Evolutionary conservation across 176 grass and related monocot species (phyloP), one percentile per base, ranked within the genome.

Genomic region (Tuctoria greenei): DNA sequence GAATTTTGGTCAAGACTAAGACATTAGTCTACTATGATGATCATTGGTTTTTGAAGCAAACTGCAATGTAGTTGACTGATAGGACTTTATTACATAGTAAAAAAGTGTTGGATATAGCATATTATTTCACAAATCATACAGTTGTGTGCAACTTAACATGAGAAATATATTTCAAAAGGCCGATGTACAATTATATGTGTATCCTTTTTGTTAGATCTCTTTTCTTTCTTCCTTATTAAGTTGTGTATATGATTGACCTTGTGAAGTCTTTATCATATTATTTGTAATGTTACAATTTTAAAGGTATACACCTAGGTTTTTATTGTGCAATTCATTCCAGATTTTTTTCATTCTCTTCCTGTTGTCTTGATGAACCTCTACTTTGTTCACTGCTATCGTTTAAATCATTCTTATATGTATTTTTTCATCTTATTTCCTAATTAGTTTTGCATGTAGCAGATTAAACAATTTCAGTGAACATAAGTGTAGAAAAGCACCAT

Each of bases 401-500:
- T 21, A 24, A 49, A 56, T 56, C n/a, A 56, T 62, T 41, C 31
- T 50, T 59, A 39, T 46, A 18, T 41, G 4, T 56, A 34, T 6
- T 36, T 41, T 63, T 21, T 69, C 58, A 12, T 68, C 49, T 16
- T 66, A 10, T 58, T 2, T 35, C 3, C 23, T 27, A 0, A 7
- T 56, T 46, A 23, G 45, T 77, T 50, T 75, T 42, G 15, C 31
- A 21, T 1, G 57, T n/a, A 31, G 49, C 50, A 18, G 4, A 60
- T 69, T 67, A 34, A 41, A 57, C 60, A 39, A 37, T 73, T n/a
- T 15, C 28, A 49, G 38, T 66, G 40, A 66, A 47, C 17, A 66
- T 55, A 71, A 56, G 35, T 77, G n/a, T 68, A n/a, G 63, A 57
- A 59, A 57, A 59, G 25, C 24, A 66, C 72, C 68, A 66, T 67